Evolutionary conservation across 192 early-diverging fungal species (phyloP), one percentile per base, ranked within the genome.

Genomic region (Podila epigama): DNA sequence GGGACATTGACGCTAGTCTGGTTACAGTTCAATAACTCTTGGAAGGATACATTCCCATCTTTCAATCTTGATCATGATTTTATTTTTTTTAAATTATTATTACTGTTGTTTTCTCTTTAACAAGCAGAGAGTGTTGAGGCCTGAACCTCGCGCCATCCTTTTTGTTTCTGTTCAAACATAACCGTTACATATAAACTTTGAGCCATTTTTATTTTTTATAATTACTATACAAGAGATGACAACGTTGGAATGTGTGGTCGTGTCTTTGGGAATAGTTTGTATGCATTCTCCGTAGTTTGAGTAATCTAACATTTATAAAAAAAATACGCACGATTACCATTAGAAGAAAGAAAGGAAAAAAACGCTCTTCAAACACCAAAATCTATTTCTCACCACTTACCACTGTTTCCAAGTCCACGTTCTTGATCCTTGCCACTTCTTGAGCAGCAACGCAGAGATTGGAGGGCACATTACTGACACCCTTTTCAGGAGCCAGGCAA

Each of bases 391-490:
- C n/a, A n/a, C 9, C 7, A 66, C 64, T 73, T 82, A 82, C 83
- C 68, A 87, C 85, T 50, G 84, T 81, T 31, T 82, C 82, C 39
- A 87, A 32, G 28, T 75, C 50, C 16, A 83, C 41, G 32, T 75
- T 61, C 70, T 86, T 87, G 39, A 85, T 80, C 52, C 72, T 60
- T 42, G 87, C 83, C 48, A 88, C 81, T 54, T 85, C 87, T 33
- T 75, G 66, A 20, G 83, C 83, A 1, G 84, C 75, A 42, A 84
- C 39, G 6, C 66, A 40, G 18, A 85, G 71, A 55, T 84, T 84
- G 11, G 77, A 63, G 1, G 87, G 85, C 25, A 82, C 84, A 66
- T 88, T 88, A 40, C 78, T 75, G 10, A 81, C 70, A 18, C 75
- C 75, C 54, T 83, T 83, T 25, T 79, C 81, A 10, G 85, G 85